Conservation (phyloP, 1,139 yeast genomes). For the Kurtzmaniella quercitrusa region DNA sequence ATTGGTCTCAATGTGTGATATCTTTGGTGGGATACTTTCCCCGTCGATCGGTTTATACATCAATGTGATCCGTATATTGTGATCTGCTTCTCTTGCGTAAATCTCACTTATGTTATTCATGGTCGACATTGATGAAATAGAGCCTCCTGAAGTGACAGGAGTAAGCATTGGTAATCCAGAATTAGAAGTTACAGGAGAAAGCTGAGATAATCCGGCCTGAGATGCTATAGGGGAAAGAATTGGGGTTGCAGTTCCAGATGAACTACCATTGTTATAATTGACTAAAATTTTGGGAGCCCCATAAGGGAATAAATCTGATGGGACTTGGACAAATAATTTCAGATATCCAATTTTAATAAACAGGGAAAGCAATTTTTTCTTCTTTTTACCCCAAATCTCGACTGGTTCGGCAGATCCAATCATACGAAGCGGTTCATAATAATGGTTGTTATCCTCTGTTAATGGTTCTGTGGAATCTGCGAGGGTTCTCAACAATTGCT, state of each 20-base stretch:
- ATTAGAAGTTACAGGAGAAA: conserved; percentile 5
- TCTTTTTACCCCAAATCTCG: conserved; percentile 34
- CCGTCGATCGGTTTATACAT: conserved; percentile 18
- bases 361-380: conserved; percentile 35
- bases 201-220: conserved; percentile 4
- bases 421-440: conserved; percentile 23
- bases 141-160: conserved; percentile 4
- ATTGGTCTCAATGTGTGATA: conserved; percentile 31
- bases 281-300: conserved; percentile 36
- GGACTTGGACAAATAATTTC: conserved; percentile 31
- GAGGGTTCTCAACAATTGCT: conserved; percentile 7
- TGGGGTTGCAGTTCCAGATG: conserved; percentile 7
- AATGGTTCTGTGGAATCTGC: conserved; percentile 5
- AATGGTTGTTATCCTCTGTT: conserved; percentile 13
- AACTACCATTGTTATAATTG: conserved; percentile 29
- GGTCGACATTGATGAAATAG: conserved; percentile 5
- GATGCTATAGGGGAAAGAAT: conserved; percentile 3
- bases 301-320: conserved; percentile 33
- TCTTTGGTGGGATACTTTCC: conserved; percentile 27
- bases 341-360: conserved; percentile 33
- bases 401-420: conserved; percentile 21
- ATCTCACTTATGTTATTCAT: conserved; percentile 25
- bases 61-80: conserved; percentile 24
- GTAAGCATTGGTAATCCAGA: conserved; percentile 2
- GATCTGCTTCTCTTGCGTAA: conserved; percentile 26